Evolutionary conservation across 345 rosid genomes (phyloP).

Genomic region (Populus pruinosa): DNA sequence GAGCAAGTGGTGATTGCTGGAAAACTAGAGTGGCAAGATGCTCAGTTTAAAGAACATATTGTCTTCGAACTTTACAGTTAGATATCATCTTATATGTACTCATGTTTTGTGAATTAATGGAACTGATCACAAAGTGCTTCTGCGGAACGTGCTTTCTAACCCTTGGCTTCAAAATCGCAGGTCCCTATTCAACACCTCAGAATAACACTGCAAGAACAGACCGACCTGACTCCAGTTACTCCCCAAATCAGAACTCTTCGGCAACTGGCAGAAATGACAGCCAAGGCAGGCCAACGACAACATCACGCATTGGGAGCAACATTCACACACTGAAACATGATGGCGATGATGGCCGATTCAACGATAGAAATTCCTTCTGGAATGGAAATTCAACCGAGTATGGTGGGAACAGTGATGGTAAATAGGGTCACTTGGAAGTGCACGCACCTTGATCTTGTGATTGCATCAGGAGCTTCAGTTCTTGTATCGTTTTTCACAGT

Average conservation of each 20-base stretch:
- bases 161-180: slow-evolving; percentile 25
- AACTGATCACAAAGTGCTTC: background rate
- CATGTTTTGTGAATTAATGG: background rate
- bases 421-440: slow-evolving; percentile 4
- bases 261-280: slow-evolving; percentile 33
- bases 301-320: slow-evolving; percentile 61
- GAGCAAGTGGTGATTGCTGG: background rate
- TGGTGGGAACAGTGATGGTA: slow-evolving; percentile 51
- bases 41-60: background rate
- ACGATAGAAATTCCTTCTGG: slow-evolving; percentile 72
- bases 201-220: slow-evolving; percentile 33
- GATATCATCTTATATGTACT: background rate
- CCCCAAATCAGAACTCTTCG: slow-evolving; percentile 25
- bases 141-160: background rate
- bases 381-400: slow-evolving; percentile 89
- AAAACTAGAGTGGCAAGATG: background rate
- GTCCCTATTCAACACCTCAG: slow-evolving; percentile 42
- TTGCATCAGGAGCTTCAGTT: background rate
- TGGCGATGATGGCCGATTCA: slow-evolving; percentile 58
- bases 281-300: slow-evolving; percentile 38
- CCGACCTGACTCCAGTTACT: slow-evolving; percentile 14
- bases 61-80: background rate
- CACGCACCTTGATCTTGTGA: background rate
- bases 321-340: slow-evolving; percentile 72
- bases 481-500: background rate